Evolutionary conservation across 2,329 filamentous ascomycete species (phyloP).

Genomic region (Orbilia blumenaviensis): DNA sequence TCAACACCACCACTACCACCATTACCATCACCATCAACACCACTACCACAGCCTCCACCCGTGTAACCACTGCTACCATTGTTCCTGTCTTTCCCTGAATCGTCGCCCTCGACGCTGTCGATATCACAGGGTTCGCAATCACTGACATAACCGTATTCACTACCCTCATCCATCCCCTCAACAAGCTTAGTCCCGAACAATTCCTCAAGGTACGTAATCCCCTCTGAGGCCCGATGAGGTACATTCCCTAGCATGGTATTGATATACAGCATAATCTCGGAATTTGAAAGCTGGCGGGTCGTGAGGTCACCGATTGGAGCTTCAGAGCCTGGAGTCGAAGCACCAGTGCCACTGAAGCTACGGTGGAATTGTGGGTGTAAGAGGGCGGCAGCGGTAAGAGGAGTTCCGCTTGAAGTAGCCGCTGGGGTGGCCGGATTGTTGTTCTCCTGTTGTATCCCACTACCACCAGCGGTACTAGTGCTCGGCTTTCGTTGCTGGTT

Average conservation of each 20-base stretch:
- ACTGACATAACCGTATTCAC: conserved; percentile 34
- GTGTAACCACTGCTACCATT: not conserved
- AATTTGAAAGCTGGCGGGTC: conserved; percentile 29
- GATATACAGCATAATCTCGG: conserved; percentile 46
- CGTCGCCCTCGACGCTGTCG: not conserved
- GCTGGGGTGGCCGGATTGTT: not conserved
- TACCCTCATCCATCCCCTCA: not conserved
- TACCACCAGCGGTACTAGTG: not conserved
- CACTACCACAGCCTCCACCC: not conserved
- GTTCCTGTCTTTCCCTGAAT: not conserved
- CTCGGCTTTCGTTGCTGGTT: conserved; percentile 1
- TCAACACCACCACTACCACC: not conserved
- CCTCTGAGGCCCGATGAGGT: not conserved
- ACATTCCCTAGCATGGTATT: conserved; percentile 38
- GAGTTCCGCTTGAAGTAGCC: not conserved
- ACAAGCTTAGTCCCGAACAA: not conserved
- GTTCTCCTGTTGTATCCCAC: conserved; percentile 13
- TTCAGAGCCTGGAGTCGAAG: conserved; percentile 22
- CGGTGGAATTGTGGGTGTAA: not conserved
- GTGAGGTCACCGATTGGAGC: not conserved
- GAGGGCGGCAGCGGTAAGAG: not conserved
- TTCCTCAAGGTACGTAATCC: not conserved
- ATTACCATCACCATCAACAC: not conserved
- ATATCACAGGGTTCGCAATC: conserved; percentile 36
- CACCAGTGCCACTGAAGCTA: not conserved